These are phyloP conservation scores for Huntiella abstrusa DNA, from an alignment of 2,329 filamentous ascomycete species.

Conservation along the genomic window DNA sequence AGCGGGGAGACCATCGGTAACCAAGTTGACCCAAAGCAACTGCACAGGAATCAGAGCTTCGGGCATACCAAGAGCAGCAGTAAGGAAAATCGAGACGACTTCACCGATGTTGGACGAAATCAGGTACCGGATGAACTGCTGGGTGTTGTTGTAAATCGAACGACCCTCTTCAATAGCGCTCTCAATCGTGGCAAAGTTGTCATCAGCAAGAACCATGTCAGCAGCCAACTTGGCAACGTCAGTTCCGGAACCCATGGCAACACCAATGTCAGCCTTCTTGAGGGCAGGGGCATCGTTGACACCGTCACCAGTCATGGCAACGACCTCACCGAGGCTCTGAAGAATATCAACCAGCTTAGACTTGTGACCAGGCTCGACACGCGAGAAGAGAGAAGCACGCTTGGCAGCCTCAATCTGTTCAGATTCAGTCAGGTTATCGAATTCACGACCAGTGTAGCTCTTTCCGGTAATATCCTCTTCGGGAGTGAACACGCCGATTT, in stretches of 20 bases:
- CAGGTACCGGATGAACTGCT: constrained; percentile 97
- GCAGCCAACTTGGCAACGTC: constrained; percentile 92
- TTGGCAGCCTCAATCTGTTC: constrained; percentile 75
- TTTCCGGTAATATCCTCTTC: constrained; percentile 74
- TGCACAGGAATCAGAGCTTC: constrained; percentile 95
- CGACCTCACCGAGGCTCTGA: constrained; percentile 80
- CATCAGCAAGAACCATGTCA: constrained; percentile 96
- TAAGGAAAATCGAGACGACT: constrained; percentile 96
- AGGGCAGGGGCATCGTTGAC: constrained; percentile 95
- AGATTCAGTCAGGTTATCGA: constrained; percentile 60
- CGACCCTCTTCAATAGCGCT: constrained; percentile 90
- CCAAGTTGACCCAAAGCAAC: constrained; percentile 94
- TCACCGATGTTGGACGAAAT: constrained; percentile 99
- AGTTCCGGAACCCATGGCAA: constrained; percentile 95
- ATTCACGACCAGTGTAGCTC: constrained; percentile 89
- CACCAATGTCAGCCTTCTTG: constrained; percentile 97
- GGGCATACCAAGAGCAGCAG: constrained; percentile 88
- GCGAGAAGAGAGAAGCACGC: constrained; percentile 78
- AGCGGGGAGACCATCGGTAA: constrained; percentile 90
- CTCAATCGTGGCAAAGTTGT: constrained; percentile 98
- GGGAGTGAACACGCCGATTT: constrained; percentile 80
- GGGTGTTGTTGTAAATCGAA: constrained; percentile 98
- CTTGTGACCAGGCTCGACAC: constrained; percentile 91
- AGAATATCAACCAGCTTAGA: constrained; percentile 94
- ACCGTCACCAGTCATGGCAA: constrained; percentile 97